A percentile compares a stretch with the other conserved stretches of the same genome.
Evolutionary conservation across 345 rosid genomes (phyloP).

Genomic region (Lepidium didymum): DNA sequence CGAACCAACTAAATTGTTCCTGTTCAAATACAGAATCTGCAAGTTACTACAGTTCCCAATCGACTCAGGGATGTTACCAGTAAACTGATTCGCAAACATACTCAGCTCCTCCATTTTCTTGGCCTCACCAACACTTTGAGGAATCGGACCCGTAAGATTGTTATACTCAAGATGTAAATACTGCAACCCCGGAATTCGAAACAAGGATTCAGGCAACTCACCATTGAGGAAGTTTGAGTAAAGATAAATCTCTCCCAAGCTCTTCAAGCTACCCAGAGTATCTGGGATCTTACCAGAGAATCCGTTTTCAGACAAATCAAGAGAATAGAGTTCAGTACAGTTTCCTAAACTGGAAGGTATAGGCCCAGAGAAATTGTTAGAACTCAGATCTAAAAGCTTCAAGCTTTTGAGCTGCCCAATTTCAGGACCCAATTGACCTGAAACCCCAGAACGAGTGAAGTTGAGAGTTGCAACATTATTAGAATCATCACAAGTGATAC

Average conservation of each 20-base stretch:
- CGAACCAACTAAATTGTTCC: conserved; percentile 45
- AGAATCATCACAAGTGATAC: conserved; percentile 41
- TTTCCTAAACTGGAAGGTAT: conserved; percentile 47
- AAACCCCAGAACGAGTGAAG: conserved; percentile 39
- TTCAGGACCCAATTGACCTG: conserved; percentile 57
- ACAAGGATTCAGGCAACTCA: conserved; percentile 51
- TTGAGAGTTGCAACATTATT: conserved; percentile 34
- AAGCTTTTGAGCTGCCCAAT: conserved; percentile 38
- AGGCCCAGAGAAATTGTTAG: conserved; percentile 43
- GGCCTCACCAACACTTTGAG: conserved; percentile 46
- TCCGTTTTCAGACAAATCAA: conserved; percentile 52
- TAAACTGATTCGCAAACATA: conserved; percentile 39
- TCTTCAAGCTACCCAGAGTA: conserved; percentile 32
- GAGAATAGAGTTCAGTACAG: conserved; percentile 38
- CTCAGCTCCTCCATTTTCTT: conserved; percentile 29
- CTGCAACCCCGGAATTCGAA: conserved; percentile 34
- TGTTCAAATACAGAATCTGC: conserved; percentile 35
- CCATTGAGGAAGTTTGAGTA: conserved; percentile 46
- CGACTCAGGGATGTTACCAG: conserved; percentile 63
- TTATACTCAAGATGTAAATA: conserved; percentile 35
- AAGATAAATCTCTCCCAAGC: conserved; percentile 30
- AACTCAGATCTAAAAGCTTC: conserved; percentile 41
- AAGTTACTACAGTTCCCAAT: conserved; percentile 52
- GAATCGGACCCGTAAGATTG: conserved; percentile 58
- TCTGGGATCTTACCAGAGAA: conserved; percentile 51